phyloP scores from a whole-genome alignment of 1,139 yeast species.

The Saccharomyces hybrid region DNA sequence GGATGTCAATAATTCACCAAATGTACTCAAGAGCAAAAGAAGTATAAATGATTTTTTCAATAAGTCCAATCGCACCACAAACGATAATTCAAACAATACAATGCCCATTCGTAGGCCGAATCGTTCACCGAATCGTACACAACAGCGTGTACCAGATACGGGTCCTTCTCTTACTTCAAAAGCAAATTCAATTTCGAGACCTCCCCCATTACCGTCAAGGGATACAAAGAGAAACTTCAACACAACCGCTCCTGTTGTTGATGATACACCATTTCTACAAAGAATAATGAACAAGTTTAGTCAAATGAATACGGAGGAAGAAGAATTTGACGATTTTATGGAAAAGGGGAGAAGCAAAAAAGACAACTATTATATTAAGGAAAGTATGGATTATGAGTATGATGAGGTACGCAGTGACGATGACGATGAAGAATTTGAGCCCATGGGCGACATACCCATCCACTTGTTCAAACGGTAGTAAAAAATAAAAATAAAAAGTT shows the following conservation, averaged over 20 bases:
- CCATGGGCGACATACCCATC: slow-evolving; percentile 5
- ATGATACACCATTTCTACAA: slow-evolving; percentile 1
- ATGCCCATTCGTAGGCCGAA: background rate
- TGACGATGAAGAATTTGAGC: slow-evolving; percentile 4
- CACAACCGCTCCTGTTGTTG: background rate
- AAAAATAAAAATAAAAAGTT: background rate
- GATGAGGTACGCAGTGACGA: slow-evolving; percentile 14
- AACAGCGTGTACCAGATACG: background rate
- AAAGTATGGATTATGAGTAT: slow-evolving; percentile 19
- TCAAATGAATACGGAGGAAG: slow-evolving; percentile 28
- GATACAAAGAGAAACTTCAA: background rate
- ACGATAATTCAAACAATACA: background rate
- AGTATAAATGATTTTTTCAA: slow-evolving; percentile 19
- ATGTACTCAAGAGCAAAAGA: slow-evolving; percentile 16
- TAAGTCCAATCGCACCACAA: background rate
- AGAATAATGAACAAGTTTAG: slow-evolving; percentile 22
- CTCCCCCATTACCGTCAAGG: background rate
- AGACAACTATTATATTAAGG: slow-evolving; percentile 21
- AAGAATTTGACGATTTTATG: slow-evolving; percentile 23
- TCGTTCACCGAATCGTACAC: background rate
- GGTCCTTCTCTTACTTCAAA: background rate
- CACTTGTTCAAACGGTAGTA: slow-evolving; percentile 1
- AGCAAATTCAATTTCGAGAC: background rate
- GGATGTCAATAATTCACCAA: slow-evolving; percentile 19
- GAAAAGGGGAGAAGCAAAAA: slow-evolving; percentile 10